Conservation (phyloP, 2,329 filamentous ascomycete species). For the Phaeosphaeriaceae sp. region DNA sequence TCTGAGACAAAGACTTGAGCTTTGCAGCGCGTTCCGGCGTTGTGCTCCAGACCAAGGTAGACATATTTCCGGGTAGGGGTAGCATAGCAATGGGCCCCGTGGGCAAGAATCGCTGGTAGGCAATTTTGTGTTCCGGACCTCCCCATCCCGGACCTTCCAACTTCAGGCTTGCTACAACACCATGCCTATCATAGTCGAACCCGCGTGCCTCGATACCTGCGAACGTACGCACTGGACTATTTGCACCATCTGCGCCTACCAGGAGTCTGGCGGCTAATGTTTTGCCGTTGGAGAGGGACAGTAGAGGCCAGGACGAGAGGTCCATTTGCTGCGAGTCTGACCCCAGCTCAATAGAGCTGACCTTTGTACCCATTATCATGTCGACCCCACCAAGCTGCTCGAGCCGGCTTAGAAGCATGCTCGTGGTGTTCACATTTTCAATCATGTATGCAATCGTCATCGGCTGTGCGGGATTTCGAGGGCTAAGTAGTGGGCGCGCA, state of each 20-base stretch:
- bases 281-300: slow-evolving; percentile 72
- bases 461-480: slow-evolving; percentile 50
- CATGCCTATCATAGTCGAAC: slow-evolving; percentile 92
- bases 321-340: slow-evolving; percentile 70
- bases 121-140: slow-evolving; percentile 65
- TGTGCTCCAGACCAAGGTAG: slow-evolving; percentile 94
- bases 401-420: slow-evolving; percentile 74
- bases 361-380: slow-evolving; percentile 76
- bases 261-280: slow-evolving; percentile 80
- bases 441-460: slow-evolving; percentile 91
- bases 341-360: slow-evolving; percentile 81
- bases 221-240: slow-evolving; percentile 89
- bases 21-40: slow-evolving; percentile 78
- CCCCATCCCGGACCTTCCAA: slow-evolving; percentile 62
- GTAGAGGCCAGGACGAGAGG: slow-evolving; percentile 84
- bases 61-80: slow-evolving; percentile 80
- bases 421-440: slow-evolving; percentile 89
- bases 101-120: slow-evolving; percentile 94
- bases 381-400: slow-evolving; percentile 70
- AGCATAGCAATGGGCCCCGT: slow-evolving; percentile 91
- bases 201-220: slow-evolving; percentile 84
- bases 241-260: slow-evolving; percentile 92
- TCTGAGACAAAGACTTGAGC: slow-evolving; percentile 74
- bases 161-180: slow-evolving; percentile 86
- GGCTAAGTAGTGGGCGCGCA: slow-evolving; percentile 47